A percentile compares a stretch with the other conserved stretches of the same genome.
These are phyloP conservation scores for Porodaedalea pini DNA, from an alignment of 1,284 basidiomycete genomes.

Conservation along the genomic window DNA sequence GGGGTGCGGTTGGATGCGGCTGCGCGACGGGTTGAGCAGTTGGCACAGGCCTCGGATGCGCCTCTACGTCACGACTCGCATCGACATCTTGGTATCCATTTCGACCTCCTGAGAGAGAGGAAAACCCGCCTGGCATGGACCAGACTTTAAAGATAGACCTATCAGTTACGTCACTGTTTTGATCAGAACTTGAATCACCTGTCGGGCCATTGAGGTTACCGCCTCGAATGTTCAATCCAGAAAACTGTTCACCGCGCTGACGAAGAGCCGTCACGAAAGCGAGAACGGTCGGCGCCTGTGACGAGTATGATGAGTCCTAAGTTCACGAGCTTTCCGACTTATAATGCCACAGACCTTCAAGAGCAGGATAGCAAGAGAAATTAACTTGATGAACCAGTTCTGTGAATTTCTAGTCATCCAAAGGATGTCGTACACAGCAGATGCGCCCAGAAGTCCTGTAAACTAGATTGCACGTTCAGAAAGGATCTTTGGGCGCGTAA, in stretches of 20 bases:
- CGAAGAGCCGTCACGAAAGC: constrained; percentile 54
- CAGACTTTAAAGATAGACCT: constrained; percentile 50
- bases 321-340: neutral
- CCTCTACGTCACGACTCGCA: constrained; percentile 44
- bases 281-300: constrained; percentile 54
- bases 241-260: constrained; percentile 61
- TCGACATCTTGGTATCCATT: constrained; percentile 75
- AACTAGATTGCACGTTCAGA: constrained; percentile 44
- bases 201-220: constrained; percentile 60
- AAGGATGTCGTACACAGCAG: constrained; percentile 64
- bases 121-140: constrained; percentile 82
- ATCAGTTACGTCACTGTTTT: neutral
- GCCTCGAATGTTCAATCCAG: constrained; percentile 50
- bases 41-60: constrained; percentile 21
- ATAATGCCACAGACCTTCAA: constrained; percentile 50
- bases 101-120: constrained; percentile 40
- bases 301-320: neutral
- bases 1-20: neutral
- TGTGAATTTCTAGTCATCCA: constrained; percentile 61
- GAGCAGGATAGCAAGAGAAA: constrained; percentile 58
- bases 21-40: neutral
- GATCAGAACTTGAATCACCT: constrained; percentile 37
- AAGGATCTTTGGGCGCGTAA: neutral
- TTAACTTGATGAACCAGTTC: constrained; percentile 49
- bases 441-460: constrained; percentile 55